phyloP scores from a whole-genome alignment of 352 stramenopile species.

The Phytopythium aichiense region DNA sequence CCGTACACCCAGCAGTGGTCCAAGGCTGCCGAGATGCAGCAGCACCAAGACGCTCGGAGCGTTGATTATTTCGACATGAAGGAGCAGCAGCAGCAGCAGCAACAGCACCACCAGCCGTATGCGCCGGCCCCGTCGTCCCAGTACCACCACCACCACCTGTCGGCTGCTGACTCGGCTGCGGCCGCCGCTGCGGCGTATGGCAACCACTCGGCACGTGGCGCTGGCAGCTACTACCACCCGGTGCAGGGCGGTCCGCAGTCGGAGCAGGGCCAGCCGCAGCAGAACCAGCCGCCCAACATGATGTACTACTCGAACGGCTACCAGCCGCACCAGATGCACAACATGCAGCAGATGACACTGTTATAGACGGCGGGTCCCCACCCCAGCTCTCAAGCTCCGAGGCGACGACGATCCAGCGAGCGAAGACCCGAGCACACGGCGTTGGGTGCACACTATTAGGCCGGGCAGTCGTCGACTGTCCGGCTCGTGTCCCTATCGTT shows the following conservation, averaged over 20 bases:
- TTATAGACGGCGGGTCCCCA: slow-evolving; percentile 36
- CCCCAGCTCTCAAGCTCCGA: neutral
- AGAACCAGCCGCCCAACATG: slow-evolving; percentile 35
- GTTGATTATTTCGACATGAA: slow-evolving; percentile 80
- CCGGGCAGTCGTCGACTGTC: neutral
- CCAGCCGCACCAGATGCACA: slow-evolving; percentile 68
- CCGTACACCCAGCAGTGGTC: slow-evolving; percentile 63
- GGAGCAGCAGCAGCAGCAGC: slow-evolving; percentile 29
- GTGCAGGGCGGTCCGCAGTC: slow-evolving; percentile 25
- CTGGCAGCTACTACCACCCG: slow-evolving; percentile 55
- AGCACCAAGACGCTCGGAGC: slow-evolving; percentile 27
- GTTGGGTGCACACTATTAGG: slow-evolving; percentile 5
- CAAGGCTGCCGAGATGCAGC: slow-evolving; percentile 40
- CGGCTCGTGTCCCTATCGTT: neutral
- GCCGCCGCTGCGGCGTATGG: slow-evolving; percentile 28
- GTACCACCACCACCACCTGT: slow-evolving; percentile 74
- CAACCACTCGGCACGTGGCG: slow-evolving; percentile 20
- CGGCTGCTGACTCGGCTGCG: slow-evolving; percentile 47
- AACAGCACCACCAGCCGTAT: slow-evolving; percentile 53
- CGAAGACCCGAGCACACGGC: neutral
- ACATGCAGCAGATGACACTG: slow-evolving; percentile 70
- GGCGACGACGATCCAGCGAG: neutral
- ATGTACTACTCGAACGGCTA: slow-evolving; percentile 77
- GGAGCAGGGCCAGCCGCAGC: slow-evolving; percentile 17
- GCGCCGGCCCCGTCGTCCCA: slow-evolving; percentile 31